Percentiles rank a stretch among this genome's conserved stretches.
Conservation (phyloP, 2,329 filamentous ascomycete species). For the Endoconidiophora laricicola region DNA sequence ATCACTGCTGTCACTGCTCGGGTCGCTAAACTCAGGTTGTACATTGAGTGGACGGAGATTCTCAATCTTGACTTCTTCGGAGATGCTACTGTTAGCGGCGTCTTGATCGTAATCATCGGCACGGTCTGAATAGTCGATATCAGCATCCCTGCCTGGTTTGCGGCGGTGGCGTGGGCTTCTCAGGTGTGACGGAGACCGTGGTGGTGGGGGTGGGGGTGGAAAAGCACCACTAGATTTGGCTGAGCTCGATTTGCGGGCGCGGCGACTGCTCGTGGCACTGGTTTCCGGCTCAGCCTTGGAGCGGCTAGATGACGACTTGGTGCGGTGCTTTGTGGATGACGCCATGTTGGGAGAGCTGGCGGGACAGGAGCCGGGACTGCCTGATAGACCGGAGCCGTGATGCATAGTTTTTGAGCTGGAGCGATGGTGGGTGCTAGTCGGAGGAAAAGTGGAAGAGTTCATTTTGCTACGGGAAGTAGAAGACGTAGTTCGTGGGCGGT, state of each 20-base stretch:
- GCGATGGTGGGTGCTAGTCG: background rate
- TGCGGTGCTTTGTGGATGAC: background rate
- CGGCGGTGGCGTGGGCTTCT: background rate
- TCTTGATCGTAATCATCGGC: background rate
- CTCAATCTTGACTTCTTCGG: background rate
- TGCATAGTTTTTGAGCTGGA: constrained; percentile 1
- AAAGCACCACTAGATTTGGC: background rate
- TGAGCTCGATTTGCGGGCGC: constrained; percentile 5
- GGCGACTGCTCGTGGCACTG: background rate
- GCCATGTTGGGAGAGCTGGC: background rate
- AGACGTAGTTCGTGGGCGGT: constrained; percentile 4
- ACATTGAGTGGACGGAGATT: background rate
- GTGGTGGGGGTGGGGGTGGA: background rate
- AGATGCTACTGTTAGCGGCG: background rate
- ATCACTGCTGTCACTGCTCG: too few relatives aligned
- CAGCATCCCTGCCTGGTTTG: background rate
- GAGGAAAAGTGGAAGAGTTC: background rate
- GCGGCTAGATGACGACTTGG: constrained; percentile 5
- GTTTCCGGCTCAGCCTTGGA: constrained; percentile 4
- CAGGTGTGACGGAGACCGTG: background rate
- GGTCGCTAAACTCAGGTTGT: background rate
- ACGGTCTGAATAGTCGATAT: background rate
- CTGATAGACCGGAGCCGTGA: background rate
- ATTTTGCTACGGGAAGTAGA: constrained; percentile 3
- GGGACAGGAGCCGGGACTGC: background rate